Evolutionary conservation across 768 basidiomycete genomes (phyloP), one percentile per base, ranked within the genome.

Genomic region (Mycena rebaudengoi): DNA sequence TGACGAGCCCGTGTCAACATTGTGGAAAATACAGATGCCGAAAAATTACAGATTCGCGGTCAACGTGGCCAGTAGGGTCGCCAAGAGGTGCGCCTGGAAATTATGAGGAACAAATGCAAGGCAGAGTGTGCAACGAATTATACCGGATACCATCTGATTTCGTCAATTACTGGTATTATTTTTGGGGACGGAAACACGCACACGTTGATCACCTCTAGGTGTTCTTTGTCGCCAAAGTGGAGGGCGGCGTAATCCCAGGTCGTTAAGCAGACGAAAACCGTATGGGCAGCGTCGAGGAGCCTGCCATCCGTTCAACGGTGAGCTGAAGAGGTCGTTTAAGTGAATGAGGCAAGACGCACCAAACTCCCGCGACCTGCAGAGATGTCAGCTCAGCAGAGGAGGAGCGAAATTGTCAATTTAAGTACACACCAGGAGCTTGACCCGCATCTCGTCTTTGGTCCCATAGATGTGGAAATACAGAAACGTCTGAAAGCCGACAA

Each of bases 401-500:
- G 41, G 25, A 45, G 55, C 20, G n/a, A 35, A 46, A 58, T 12
- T 46, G 30, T n/a, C 21, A 21, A 56, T 18, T 18, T 45, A 56
- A 48, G 23, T 14, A 48, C 57, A 33, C 29, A 60, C 58, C 39
- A 60, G 48, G 18, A 60, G 35, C 48, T 60, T 60, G 37, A 50
- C 50, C 45, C 48, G 33, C 48, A 51, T 26, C 39, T 48, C n/a
- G 58, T 60, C 58, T 18, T 39, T 39, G 23, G 46, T 46, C 44
- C 44, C 44, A 33, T 50, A 60, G 58, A 60, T 51, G 29, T 43
- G 32, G 20, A 60, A 60, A 26, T 60, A 60, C 10, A 60, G 37
- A 25, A 60, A 60, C 25, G 58, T 60, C 43, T 60, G 58, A 25
- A 60, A 60, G 21, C 57, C 57, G 30, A 59, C 29, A 29, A 59